Base-by-base conservation (phyloP, 2,329 filamentous ascomycete species). In the Coniochaeta sp. region DNA sequence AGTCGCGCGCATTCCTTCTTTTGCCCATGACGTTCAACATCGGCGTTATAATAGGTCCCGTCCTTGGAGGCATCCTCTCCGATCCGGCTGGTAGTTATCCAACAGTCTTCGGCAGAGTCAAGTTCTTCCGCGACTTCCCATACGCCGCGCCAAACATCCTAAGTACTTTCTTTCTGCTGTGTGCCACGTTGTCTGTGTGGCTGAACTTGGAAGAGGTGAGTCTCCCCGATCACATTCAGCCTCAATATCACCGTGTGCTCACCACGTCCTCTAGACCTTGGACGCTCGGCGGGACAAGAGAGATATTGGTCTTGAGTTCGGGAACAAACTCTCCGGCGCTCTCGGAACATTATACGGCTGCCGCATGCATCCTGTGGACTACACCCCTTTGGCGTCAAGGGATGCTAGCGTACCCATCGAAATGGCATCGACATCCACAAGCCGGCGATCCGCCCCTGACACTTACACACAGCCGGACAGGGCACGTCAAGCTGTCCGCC, bases 11-110 rank as follows among this genome's bases (percentile, higher is more conserved):
- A 1, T 75, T 75, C 45, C 52, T 74, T 13, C 57, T 74, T n/a
- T 55, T 75, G 27, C 72, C 72, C 2, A 89, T 90, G 83, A 87
- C 83, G 20, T 89, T 87, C 66, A 91, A 90, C 57, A 74, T 83
- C 18, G 81, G 81, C 12, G 73, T 81, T 48, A 81, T 82, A 40
- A 69, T 81, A n/a, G 78, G 79, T 0, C 79, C 79, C 1, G 69
- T 81, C 9, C 59, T 82, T 2, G 66, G 73, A 26, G 74, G 74
- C 4, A 12, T 75, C 9, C 64, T 77, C 9, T 73, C 73, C 3
- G 72, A 77, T 45, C 74, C 71, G 3, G 69, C 70, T 1, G 64
- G 61, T 16, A 70, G 67, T 51, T 74, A 72, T 48, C 73, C 74
- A 0, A 55, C 56, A 1, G 50, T 73, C 1, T 81, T 82, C 53